A percentile compares a stretch with the other conserved stretches of the same genome.
phyloP scores from a whole-genome alignment of 192 early-diverging fungal species.

The Podila epicladia region DNA sequence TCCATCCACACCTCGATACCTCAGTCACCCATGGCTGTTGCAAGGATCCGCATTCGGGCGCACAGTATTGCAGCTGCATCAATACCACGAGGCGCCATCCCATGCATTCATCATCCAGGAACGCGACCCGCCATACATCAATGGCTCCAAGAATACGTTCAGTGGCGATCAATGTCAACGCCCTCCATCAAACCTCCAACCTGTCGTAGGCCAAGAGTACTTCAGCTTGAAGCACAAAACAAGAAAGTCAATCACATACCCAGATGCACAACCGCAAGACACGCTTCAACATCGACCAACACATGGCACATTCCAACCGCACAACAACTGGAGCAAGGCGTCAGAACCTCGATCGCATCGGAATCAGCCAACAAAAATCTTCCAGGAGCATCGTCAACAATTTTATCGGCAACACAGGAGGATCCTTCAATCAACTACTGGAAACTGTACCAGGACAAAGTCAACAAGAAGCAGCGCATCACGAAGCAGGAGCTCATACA shows the following conservation, averaged over 20 bases:
- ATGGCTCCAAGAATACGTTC: too few relatives aligned
- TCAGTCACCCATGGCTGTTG: constrained; percentile 11
- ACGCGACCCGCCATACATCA: not conserved
- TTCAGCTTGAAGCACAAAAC: not conserved
- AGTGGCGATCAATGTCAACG: too few relatives aligned
- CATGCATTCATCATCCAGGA: not conserved
- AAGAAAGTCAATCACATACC: not conserved
- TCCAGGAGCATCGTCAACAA: not conserved
- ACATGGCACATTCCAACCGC: constrained; percentile 7
- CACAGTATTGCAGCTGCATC: not conserved
- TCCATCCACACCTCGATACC: not conserved
- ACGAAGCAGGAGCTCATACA: constrained; percentile 15
- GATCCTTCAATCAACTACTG: constrained; percentile 26
- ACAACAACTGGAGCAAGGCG: not conserved
- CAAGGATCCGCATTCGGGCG: constrained; percentile 13
- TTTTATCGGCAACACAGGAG: constrained; percentile 8
- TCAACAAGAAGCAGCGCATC: constrained; percentile 7
- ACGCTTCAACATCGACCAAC: not conserved
- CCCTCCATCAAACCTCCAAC: too few relatives aligned
- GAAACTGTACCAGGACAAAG: constrained; percentile 25
- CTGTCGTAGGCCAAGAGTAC: too few relatives aligned
- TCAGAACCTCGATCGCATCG: not conserved
- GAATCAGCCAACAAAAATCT: not conserved
- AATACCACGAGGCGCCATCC: not conserved
- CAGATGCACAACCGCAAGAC: not conserved